Conservation (phyloP, 176 grass and related monocot genomes). For the Thinopyrum elongatum region DNA sequence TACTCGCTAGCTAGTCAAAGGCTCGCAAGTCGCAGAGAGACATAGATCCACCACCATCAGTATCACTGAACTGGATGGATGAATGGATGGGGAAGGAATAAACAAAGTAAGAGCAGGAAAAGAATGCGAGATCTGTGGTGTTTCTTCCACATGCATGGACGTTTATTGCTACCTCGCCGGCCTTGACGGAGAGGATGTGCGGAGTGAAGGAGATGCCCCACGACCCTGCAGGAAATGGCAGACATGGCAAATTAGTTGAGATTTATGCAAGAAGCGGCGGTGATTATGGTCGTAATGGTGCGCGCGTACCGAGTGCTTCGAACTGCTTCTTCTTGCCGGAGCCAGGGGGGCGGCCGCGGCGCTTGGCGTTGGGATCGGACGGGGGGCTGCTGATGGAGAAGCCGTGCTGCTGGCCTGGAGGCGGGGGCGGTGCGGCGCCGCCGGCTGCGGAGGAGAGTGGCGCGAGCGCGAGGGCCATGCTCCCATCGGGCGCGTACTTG, state of each 20-base stretch:
- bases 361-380: conserved; percentile 78
- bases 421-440: conserved; percentile 5
- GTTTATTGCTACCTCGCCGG: conserved; percentile 69
- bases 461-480: conserved; percentile 76
- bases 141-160: neutral
- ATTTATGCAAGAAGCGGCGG: conserved; percentile 17
- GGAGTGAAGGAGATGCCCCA: conserved; percentile 94
- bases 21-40: conserved; percentile 15
- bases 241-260: conserved; percentile 2
- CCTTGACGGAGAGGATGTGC: conserved; percentile 88
- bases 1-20: neutral
- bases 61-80: neutral
- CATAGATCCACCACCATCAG: conserved; percentile 23
- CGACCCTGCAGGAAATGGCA: conserved; percentile 52
- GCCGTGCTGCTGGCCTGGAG: conserved; percentile 33
- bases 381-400: conserved; percentile 66
- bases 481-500: conserved; percentile 91
- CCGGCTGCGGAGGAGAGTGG: conserved; percentile 60
- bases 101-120: neutral
- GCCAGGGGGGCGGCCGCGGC: conserved; percentile 83
- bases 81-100: neutral
- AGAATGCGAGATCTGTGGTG: conserved; percentile 30
- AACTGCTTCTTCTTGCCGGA: conserved; percentile 99
- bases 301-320: conserved; percentile 83
- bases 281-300: neutral